These are phyloP conservation scores for Vickermania ingenoplastis DNA, from an alignment of 208 protist species.

Conservation along the genomic window DNA sequence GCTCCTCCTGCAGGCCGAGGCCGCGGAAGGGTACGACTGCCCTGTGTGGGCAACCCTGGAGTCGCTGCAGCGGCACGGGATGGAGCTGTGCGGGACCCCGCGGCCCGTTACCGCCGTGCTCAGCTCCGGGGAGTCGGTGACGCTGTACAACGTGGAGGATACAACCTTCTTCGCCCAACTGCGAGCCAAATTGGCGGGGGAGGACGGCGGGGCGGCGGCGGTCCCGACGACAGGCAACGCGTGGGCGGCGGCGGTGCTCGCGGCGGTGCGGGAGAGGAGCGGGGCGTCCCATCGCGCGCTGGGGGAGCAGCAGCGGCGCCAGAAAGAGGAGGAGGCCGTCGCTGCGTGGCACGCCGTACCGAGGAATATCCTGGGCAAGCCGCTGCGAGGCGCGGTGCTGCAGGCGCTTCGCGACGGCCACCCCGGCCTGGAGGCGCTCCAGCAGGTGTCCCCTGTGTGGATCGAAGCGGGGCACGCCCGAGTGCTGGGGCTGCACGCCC, in stretches of 20 bases:
- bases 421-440: no score
- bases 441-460: no score
- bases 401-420: no score
- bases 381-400: no score
- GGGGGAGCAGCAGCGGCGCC: not conserved
- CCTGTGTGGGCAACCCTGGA: not conserved
- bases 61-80: not conserved
- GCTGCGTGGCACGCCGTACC: no score
- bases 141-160: not conserved
- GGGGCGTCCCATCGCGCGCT: conserved; percentile 7
- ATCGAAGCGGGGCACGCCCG: no score
- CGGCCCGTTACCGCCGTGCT: not conserved
- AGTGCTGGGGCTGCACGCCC: no score
- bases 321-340: not conserved
- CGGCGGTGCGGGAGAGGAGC: not conserved
- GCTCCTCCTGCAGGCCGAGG: not conserved
- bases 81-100: not conserved
- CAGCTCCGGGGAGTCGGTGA: not conserved
- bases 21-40: not conserved
- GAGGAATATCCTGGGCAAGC: no score
- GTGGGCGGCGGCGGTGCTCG: not conserved
- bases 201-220: not conserved
- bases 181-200: not conserved
- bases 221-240: not conserved
- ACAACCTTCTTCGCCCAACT: not conserved